phyloP scores from a whole-genome alignment of 306 rosid genomes.

The Malus asiatica region DNA sequence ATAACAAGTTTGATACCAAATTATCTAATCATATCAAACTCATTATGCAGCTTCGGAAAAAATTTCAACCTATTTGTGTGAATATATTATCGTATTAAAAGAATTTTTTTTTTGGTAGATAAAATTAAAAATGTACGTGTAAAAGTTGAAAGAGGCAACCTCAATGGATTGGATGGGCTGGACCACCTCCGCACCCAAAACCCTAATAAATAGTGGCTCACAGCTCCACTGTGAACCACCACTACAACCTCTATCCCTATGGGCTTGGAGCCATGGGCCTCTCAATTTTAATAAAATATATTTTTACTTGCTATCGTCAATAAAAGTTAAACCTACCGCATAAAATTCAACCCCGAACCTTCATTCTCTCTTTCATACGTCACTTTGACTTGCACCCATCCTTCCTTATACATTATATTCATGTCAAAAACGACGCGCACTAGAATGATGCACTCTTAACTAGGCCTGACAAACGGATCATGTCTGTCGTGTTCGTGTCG shows the following conservation, averaged over 20 bases:
- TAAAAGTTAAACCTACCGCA: not conserved
- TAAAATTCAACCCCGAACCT: not conserved
- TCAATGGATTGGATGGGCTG: not conserved
- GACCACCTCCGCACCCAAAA: conserved; percentile 22
- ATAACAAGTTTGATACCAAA: no score
- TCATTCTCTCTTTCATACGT: not conserved
- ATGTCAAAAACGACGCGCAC: not conserved
- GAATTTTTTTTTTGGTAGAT: no score
- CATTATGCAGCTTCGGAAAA: no score
- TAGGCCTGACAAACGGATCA: no score
- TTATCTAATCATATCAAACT: no score
- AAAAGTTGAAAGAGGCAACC: not conserved
- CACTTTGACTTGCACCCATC: not conserved
- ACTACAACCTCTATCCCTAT: no score
- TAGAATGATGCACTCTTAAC: not conserved
- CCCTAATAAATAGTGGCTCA: conserved; percentile 1
- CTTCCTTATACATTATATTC: no score
- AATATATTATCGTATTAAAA: no score
- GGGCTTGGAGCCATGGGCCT: not conserved
- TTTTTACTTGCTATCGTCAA: not conserved
- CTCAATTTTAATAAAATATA: not conserved
- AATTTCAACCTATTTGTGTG: no score
- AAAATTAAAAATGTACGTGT: not conserved
- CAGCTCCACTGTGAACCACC: conserved; percentile 2
- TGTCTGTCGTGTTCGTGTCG: no score